Evolutionary conservation across 257 asterid species (phyloP).

Genomic region (Solanum virginianum): DNA sequence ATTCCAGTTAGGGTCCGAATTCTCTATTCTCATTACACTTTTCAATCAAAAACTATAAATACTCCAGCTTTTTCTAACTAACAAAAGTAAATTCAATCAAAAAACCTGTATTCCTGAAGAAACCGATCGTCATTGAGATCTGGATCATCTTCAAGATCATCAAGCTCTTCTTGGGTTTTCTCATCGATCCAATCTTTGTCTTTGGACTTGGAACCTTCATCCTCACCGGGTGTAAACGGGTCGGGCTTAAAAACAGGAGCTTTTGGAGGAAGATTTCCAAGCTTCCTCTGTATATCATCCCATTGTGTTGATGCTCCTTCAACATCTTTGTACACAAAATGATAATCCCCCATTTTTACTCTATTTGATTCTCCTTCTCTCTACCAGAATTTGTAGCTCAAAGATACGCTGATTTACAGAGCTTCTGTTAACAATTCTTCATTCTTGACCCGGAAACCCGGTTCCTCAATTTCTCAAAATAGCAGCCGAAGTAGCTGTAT

Average conservation of each 20-base stretch:
- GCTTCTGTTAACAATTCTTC: background rate
- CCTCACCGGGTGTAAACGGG: slow-evolving; percentile 55
- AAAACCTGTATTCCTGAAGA: slow-evolving; percentile 74
- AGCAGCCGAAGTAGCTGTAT: background rate
- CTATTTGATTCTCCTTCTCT: background rate
- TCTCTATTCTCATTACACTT: background rate
- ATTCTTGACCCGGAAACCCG: background rate
- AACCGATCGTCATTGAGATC: slow-evolving; percentile 84
- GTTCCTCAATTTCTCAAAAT: background rate
- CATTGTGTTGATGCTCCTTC: slow-evolving; percentile 92
- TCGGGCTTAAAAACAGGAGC: slow-evolving; percentile 68
- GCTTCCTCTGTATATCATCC: slow-evolving; percentile 89
- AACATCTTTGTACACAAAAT: slow-evolving; percentile 77
- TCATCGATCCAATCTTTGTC: slow-evolving; percentile 68
- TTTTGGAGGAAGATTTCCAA: slow-evolving; percentile 76
- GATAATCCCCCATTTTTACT: slow-evolving; percentile 72
- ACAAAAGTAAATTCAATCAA: background rate
- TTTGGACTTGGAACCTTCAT: slow-evolving; percentile 50
- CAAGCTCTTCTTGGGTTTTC: slow-evolving; percentile 75
- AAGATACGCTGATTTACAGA: background rate
- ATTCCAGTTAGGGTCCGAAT: background rate
- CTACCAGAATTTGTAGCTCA: background rate
- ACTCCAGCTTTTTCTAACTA: background rate
- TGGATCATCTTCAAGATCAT: slow-evolving; percentile 70
- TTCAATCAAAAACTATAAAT: background rate